Evolutionary conservation across 805 yeast species (phyloP), one percentile per base, ranked within the genome.

Genomic region (Metschnikowia orientalis): DNA sequence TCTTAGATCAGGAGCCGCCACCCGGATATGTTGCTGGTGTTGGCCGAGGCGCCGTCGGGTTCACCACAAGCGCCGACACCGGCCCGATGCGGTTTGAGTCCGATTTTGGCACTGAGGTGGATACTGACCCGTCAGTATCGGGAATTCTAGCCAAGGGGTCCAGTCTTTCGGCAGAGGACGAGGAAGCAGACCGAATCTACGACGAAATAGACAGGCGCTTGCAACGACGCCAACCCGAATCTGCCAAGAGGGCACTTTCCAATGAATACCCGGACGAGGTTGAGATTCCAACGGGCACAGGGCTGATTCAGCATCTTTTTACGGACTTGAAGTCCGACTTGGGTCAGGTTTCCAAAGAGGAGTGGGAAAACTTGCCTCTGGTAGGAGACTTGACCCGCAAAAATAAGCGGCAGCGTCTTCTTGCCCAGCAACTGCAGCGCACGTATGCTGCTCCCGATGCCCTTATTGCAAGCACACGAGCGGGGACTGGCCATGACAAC

Each of bases 41-140:
- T 6, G 97, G 97, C 0, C 69, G 98, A 52, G 98, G 98, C 17
- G 97, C 97, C 2, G 75, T 85, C 1, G 97, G 97, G 4, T 89
- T 92, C 57, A 78, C 89, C 0, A 87, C 95, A 0, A 73, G 87
- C 38, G 86, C 92, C 1, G 94, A 82, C 41, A 55, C 82, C 10
- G 86, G 86, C 1, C 47, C 45, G n/a, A 40, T 42, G 15, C 32
- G 35, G 9, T 46, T 44, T 11, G 47, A 42, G 37, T 44, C 50
- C 5, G 35, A 36, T 11, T 35, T 39, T 16, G 50, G 48, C 6
- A 27, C 21, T 6, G 50, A 45, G 16, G 24, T 26, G 8, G 35
- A 61, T 68, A 51, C 48, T 30, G 58, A 55, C 32, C 57, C 54
- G 1, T 57, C 45, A 20, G 57, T 42, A 6, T 55, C 51, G 17